A percentile compares a stretch with the other conserved stretches of the same genome.
Conservation (phyloP, 2,329 filamentous ascomycete species). For the Neofusicoccum laricinum region DNA sequence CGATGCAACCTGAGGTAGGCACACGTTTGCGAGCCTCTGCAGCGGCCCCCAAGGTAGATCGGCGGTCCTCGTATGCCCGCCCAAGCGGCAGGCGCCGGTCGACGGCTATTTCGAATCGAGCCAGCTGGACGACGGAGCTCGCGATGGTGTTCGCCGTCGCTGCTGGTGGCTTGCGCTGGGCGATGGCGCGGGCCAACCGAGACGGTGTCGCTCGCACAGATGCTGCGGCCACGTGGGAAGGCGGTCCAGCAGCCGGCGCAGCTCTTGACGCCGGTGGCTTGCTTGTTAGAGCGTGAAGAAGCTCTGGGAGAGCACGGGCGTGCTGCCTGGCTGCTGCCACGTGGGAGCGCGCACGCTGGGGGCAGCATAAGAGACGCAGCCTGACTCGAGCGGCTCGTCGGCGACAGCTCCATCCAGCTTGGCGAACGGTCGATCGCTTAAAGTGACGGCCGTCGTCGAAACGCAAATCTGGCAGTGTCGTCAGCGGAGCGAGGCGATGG, state of each 20-base stretch:
- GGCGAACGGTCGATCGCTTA: neutral
- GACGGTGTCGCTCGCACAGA: neutral
- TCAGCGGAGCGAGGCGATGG: neutral
- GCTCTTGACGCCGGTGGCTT: conserved; percentile 2
- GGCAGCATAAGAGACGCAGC: neutral
- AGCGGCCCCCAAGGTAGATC: neutral
- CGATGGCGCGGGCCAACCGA: neutral
- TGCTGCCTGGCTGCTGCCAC: neutral
- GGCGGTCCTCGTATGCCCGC: neutral
- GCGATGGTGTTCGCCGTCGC: neutral
- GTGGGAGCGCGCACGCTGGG: neutral
- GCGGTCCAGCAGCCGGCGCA: neutral
- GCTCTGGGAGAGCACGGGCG: neutral
- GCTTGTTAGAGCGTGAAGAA: neutral
- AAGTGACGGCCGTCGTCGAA: neutral
- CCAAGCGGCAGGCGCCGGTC: neutral
- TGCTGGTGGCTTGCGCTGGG: neutral
- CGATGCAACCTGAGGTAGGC: neutral
- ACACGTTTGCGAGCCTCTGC: neutral
- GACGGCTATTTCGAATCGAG: neutral
- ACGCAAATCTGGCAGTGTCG: neutral
- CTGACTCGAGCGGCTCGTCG: neutral
- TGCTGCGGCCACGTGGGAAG: neutral
- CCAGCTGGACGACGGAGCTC: too few relatives aligned
- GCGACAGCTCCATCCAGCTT: neutral